Conservation (phyloP, 169 alveolate species). For the Plasmodium blacklocki region DNA sequence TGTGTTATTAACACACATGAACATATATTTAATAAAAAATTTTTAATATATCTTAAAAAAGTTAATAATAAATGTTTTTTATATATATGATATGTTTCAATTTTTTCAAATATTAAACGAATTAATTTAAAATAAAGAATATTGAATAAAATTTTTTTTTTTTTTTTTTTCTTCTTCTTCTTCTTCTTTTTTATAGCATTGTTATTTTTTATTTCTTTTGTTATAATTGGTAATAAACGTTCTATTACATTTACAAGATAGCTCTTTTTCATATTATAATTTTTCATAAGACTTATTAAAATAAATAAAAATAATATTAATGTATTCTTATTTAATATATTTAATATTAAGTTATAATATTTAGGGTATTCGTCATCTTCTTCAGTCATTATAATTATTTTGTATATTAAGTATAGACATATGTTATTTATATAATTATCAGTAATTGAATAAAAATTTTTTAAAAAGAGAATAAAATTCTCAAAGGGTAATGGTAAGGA, state of each 20-base stretch:
- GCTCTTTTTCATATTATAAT: constrained; percentile 14
- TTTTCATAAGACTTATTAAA: constrained; percentile 27
- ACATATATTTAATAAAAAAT: constrained; percentile 64
- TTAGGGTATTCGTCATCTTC: constrained; percentile 60
- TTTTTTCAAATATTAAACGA: constrained; percentile 32
- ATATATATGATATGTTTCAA: constrained; percentile 19
- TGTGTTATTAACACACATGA: constrained; percentile 49
- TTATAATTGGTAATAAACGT: constrained; percentile 36
- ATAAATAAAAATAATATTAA: constrained; percentile 30
- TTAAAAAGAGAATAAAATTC: constrained; percentile 29
- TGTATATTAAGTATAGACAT: constrained; percentile 29
- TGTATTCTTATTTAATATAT: constrained; percentile 16
- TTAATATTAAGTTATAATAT: constrained; percentile 36
- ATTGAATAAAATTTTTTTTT: constrained; percentile 13
- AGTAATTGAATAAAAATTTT: constrained; percentile 28
- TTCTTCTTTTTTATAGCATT: not conserved
- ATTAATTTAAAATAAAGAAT: constrained; percentile 54
- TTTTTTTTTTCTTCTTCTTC: not conserved
- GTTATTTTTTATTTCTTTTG: not conserved
- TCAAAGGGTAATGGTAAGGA: constrained; percentile 10
- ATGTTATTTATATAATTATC: constrained; percentile 27
- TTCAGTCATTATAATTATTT: constrained; percentile 63
- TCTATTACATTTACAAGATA: constrained; percentile 50
- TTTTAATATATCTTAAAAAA: constrained; percentile 50
- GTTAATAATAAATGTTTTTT: constrained; percentile 48